Evolutionary conservation across 2,329 filamentous ascomycete species (phyloP), one percentile per base, ranked within the genome.

Genomic region (Fusarium nurragi): DNA sequence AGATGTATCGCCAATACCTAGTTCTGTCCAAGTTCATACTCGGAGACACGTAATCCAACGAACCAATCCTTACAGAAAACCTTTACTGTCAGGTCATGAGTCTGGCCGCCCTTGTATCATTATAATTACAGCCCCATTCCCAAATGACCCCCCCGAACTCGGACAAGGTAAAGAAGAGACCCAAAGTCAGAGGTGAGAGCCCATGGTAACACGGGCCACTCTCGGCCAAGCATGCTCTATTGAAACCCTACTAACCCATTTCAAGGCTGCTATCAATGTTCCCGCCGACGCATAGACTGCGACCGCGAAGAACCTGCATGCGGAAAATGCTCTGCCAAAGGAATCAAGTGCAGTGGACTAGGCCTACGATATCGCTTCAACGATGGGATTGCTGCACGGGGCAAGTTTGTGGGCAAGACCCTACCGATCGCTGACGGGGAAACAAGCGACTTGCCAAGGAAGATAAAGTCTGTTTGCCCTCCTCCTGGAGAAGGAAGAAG

Each of bases 211-310:
- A 4, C n/a, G 4, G 16, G 8, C 13, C 19, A 30, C 12, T 34
- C 3, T 5, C 1, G n/a, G 3, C 5, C 22, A 16, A 32, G 14
- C 6, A 12, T 14, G 12, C 14, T 3, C 9, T 13, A 3, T 19
- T 14, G 6, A 12, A 12, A 16, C 2, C 2, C 2, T 12, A 3
- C 36, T 58, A 6, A 65, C 22, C 6, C 0, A n/a, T 3, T 6
- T 8, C 9, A 8, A 69, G 68, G 68, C 6, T 70, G 68, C 6
- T 70, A 70, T 13, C 65, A 70, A 41, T 70, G 68, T 14, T 70
- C 68, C 5, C 67, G 65, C 8, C 59, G 68, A 5, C 68, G 68
- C 26, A 70, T 70, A 55, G 67, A 70, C n/a, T 70, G 68, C 16
- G 68, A 70, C 10, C 59, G 68, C n/a, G 46, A 51, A 44, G 56